phyloP scores from a whole-genome alignment of 306 rosid species.

The Glycine soja region DNA sequence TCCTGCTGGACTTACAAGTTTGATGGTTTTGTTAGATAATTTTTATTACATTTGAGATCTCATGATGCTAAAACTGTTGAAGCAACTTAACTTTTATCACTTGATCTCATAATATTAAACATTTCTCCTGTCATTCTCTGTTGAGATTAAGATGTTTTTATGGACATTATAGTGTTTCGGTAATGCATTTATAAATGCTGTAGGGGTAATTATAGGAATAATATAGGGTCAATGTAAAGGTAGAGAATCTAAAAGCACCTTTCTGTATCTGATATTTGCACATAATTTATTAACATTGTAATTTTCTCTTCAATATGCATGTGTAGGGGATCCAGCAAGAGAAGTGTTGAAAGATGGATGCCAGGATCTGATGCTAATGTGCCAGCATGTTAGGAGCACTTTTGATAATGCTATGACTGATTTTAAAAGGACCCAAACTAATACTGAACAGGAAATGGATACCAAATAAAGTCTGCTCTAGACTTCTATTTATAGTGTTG shows the following conservation, averaged over 20 bases:
- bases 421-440: slow-evolving; percentile 54
- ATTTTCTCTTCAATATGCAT: slow-evolving; percentile 31
- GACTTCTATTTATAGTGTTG: background rate
- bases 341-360: slow-evolving; percentile 75
- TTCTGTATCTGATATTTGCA: slow-evolving; percentile 2
- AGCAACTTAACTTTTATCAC: background rate
- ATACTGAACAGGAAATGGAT: slow-evolving; percentile 50
- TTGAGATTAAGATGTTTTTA: background rate
- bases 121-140: background rate
- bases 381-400: slow-evolving; percentile 73
- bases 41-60: background rate
- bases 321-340: slow-evolving; percentile 72
- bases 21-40: slow-evolving; percentile 11
- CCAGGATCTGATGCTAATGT: slow-evolving; percentile 74
- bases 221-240: background rate
- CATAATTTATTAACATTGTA: slow-evolving; percentile 46
- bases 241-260: too few species aligned
- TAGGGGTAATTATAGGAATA: too few species aligned
- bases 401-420: slow-evolving; percentile 68
- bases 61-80: background rate
- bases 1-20: background rate
- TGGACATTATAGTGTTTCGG: background rate
- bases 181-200: background rate
- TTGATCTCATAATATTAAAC: background rate
- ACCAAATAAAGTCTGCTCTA: slow-evolving; percentile 20